These are phyloP conservation scores for Beauveria australis DNA, from an alignment of 2,329 filamentous ascomycete genomes.

Conservation along the genomic window DNA sequence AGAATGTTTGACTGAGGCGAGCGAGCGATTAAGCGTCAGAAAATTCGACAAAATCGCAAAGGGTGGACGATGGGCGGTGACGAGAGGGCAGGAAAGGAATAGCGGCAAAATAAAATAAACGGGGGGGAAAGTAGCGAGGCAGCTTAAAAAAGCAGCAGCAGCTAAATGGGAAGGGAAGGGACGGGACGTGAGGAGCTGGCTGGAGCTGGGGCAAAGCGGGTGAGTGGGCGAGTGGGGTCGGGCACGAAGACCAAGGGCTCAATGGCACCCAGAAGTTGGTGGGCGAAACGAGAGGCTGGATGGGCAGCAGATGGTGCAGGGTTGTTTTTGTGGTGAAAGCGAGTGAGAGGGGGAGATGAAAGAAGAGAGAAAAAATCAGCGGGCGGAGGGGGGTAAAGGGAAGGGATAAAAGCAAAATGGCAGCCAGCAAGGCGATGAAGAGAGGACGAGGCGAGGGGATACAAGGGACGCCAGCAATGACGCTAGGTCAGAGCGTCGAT, in stretches of 20 bases:
- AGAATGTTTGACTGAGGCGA: not conserved
- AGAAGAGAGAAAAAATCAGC: not conserved
- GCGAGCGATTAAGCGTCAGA: conserved; percentile 2
- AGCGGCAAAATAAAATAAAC: conserved; percentile 6
- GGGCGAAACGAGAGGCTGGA: not conserved
- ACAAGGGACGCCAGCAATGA: not conserved
- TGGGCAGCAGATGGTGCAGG: not conserved
- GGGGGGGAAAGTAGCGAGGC: not conserved
- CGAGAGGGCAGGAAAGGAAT: conserved; percentile 8
- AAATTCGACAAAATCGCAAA: conserved; percentile 6
- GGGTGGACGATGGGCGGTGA: conserved; percentile 10
- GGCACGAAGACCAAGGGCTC: not conserved
- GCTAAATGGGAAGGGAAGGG: conserved; percentile 2
- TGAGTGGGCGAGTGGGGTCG: conserved; percentile 8
- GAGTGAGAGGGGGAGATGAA: not conserved
- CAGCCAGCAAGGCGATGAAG: not conserved
- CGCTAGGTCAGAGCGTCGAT: not conserved
- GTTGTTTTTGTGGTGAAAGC: not conserved
- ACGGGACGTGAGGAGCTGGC: conserved; percentile 5
- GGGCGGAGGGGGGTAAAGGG: not conserved
- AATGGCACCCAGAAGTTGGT: not conserved
- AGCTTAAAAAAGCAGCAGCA: not conserved
- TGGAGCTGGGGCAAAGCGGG: conserved; percentile 8
- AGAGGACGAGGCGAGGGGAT: not conserved
- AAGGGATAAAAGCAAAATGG: not conserved